Conservation (phyloP, 768 basidiomycete genomes). For the Suillus cothurnatus region DNA sequence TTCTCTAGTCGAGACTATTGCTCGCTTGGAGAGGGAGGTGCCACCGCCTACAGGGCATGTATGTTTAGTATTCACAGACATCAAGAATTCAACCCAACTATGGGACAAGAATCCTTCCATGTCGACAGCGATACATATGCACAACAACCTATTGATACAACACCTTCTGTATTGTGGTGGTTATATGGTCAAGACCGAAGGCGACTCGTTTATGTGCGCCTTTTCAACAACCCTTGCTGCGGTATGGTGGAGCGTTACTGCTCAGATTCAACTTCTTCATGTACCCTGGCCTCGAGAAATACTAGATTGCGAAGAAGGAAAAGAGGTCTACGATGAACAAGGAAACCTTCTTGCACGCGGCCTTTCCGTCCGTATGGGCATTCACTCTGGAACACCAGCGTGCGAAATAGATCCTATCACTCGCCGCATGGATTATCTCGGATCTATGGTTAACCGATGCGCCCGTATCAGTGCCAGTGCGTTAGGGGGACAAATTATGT, state of each 20-base stretch:
- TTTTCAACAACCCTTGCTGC: constrained; percentile 89
- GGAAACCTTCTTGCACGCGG: constrained; percentile 80
- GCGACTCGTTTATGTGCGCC: constrained; percentile 99
- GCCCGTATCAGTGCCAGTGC: constrained; percentile 83
- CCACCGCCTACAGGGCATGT: constrained; percentile 84
- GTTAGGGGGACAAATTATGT: constrained; percentile 92
- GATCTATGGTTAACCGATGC: constrained; percentile 93
- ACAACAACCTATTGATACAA: constrained; percentile 62
- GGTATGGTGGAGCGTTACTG: constrained; percentile 88
- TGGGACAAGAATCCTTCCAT: constrained; percentile 73
- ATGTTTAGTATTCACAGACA: constrained; percentile 96
- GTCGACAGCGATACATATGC: constrained; percentile 89
- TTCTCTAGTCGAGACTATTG: constrained; percentile 52
- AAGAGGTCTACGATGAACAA: constrained; percentile 65
- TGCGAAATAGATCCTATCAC: constrained; percentile 93
- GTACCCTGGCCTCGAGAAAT: constrained; percentile 93
- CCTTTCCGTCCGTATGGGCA: constrained; percentile 96
- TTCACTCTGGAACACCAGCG: constrained; percentile 88
- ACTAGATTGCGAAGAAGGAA: constrained; percentile 89
- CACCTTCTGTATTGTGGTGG: constrained; percentile 89
- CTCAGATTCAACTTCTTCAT: constrained; percentile 80
- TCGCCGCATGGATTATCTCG: constrained; percentile 96
- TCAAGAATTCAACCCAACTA: constrained; percentile 92
- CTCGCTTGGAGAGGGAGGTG: constrained; percentile 75
- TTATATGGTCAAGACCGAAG: constrained; percentile 99